phyloP scores from a whole-genome alignment of 2,329 filamentous ascomycete genomes.

The Dryadomyces quercivorus region DNA sequence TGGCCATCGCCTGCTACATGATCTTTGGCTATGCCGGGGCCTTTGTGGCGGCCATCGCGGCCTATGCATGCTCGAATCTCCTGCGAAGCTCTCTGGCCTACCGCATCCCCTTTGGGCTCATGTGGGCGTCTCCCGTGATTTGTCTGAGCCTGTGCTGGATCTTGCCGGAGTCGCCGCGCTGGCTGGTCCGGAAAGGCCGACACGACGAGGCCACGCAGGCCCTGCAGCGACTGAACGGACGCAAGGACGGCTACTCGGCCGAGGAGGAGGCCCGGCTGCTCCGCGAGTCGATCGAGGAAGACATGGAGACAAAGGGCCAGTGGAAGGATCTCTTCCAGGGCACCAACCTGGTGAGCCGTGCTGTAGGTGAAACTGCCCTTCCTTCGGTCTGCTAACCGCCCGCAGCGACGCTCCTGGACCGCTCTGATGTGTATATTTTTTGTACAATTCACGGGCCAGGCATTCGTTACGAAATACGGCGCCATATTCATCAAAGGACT shows the following conservation, averaged over 20 bases:
- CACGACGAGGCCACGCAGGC: constrained; percentile 3
- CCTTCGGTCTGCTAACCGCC: neutral
- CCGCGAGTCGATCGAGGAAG: constrained; percentile 2
- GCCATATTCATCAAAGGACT: constrained; percentile 11
- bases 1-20: constrained; percentile 9
- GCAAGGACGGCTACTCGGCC: constrained; percentile 6
- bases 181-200: constrained; percentile 9
- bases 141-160: constrained; percentile 7
- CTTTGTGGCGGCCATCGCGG: constrained; percentile 3
- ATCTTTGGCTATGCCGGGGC: constrained; percentile 7
- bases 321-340: constrained; percentile 9
- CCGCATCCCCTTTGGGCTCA: constrained; percentile 8
- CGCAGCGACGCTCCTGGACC: constrained; percentile 6
- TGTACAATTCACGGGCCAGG: constrained; percentile 8
- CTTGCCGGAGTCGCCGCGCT: constrained; percentile 11
- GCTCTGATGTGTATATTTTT: constrained; percentile 4
- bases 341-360: constrained; percentile 5
- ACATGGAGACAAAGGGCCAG: constrained; percentile 3
- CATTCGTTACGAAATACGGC: constrained; percentile 11
- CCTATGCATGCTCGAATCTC: constrained; percentile 3
- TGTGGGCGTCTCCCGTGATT: constrained; percentile 5
- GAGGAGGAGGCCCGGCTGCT: constrained; percentile 11
- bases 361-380: neutral
- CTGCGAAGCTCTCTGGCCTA: constrained; percentile 2
- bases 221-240: constrained; percentile 7